phyloP scores from a whole-genome alignment of 1,284 basidiomycete genomes.

The Sutorius eximius region DNA sequence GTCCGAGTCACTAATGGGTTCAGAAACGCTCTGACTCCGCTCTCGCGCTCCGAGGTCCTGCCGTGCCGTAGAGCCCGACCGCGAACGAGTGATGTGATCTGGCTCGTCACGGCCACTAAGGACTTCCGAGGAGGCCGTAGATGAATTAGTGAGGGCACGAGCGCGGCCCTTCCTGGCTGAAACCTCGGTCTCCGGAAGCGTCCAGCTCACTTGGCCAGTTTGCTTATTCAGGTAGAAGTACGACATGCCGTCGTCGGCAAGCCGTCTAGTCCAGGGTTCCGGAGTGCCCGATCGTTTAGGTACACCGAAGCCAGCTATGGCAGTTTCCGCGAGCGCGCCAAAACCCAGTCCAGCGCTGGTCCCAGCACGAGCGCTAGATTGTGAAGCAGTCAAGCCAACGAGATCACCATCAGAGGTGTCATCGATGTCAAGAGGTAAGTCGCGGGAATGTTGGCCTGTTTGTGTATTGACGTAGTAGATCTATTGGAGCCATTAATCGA shows the following conservation, averaged over 20 bases:
- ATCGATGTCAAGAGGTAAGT: slow-evolving; percentile 76
- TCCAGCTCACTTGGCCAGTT: slow-evolving; percentile 71
- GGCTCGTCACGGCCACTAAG: slow-evolving; percentile 27
- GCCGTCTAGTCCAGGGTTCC: slow-evolving; percentile 75
- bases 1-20: slow-evolving; percentile 69
- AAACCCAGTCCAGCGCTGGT: slow-evolving; percentile 53
- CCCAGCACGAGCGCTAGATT: slow-evolving; percentile 54
- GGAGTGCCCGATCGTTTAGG: slow-evolving; percentile 60
- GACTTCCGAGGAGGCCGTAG: slow-evolving; percentile 33
- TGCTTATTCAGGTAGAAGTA: slow-evolving; percentile 79
- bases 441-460: slow-evolving; percentile 84
- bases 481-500: slow-evolving; percentile 41
- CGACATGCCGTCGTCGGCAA: slow-evolving; percentile 82
- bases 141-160: slow-evolving; percentile 36
- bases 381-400: slow-evolving; percentile 54
- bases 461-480: slow-evolving; percentile 93
- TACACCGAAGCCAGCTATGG: slow-evolving; percentile 57
- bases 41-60: slow-evolving; percentile 24
- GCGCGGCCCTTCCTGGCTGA: slow-evolving; percentile 25
- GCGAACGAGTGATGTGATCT: slow-evolving; percentile 33
- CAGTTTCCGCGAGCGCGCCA: slow-evolving; percentile 27
- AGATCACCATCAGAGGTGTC: slow-evolving; percentile 60
- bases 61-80: slow-evolving; percentile 36
- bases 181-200: slow-evolving; percentile 47
- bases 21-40: slow-evolving; percentile 37